Conservation (phyloP, 176 grass and related monocot species). For the Rhynchospora tenuis region DNA sequence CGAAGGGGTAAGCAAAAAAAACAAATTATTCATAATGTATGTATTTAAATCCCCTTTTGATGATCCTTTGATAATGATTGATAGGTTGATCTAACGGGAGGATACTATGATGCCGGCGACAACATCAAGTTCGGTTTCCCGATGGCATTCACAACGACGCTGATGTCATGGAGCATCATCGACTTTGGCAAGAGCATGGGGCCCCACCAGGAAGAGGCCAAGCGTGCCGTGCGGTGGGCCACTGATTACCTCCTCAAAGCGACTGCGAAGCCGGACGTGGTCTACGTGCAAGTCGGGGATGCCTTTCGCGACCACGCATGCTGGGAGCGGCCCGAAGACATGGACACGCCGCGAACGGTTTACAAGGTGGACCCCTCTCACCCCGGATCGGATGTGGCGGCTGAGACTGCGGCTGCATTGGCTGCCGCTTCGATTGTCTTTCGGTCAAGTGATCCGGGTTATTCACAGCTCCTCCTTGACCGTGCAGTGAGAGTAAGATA, state of each 20-base stretch:
- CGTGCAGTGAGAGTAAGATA: constrained; percentile 52
- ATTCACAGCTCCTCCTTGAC: constrained; percentile 56
- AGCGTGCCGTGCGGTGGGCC: constrained; percentile 52
- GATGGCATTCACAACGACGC: constrained; percentile 87
- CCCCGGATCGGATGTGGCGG: constrained; percentile 86
- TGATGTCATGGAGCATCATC: constrained; percentile 86
- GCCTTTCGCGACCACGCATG: constrained; percentile 66
- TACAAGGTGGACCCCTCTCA: constrained; percentile 58
- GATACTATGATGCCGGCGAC: constrained; percentile 93
- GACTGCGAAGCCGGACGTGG: constrained; percentile 30
- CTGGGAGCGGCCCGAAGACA: constrained; percentile 94
- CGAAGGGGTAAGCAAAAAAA: constrained; percentile 31
- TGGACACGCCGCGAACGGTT: constrained; percentile 83
- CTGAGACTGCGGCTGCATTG: constrained; percentile 75
- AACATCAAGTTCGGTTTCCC: constrained; percentile 98
- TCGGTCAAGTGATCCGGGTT: constrained; percentile 44
- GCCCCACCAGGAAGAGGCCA: constrained; percentile 40
- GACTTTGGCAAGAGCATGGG: constrained; percentile 68
- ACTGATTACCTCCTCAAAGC: constrained; percentile 89
- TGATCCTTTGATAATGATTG: not conserved
- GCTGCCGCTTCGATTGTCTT: constrained; percentile 81
- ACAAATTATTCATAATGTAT: not conserved
- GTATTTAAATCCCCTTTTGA: no score
- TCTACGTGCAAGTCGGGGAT: constrained; percentile 92
- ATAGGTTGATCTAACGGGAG: constrained; percentile 78